Base-by-base conservation (phyloP, 1,139 yeast species). In the Diutina sp. region DNA sequence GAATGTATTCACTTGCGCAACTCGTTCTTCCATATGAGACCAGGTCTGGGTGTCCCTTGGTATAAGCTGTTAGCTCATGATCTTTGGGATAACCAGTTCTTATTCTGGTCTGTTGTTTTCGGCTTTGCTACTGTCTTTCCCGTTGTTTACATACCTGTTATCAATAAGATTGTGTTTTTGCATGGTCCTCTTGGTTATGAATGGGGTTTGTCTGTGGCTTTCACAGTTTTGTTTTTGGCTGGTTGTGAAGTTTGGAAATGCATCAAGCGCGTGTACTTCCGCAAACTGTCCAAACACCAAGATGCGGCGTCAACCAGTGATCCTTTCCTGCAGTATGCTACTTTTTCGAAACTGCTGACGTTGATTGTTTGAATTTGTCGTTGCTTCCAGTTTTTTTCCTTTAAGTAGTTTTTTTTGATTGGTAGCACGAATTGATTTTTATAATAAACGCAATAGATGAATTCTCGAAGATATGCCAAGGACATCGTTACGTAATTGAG, bases 231-330 rank as follows among this genome's bases (percentile, higher is more conserved):
- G n/a, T 50, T 50, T 29, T 9, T 50, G 44, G 44, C 35, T 30
- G 53, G 53, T 8, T 50, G 53, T 50, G 53, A 50, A 32, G 53
- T 16, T 2, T 50, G 53, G 53, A 50, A 50, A 12, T 50, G 53
- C 29, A 16, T 50, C 53, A 50, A 50, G 44, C 21, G 53, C 12
- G 53, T 50, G 16, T 50, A 50, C 29, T 50, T n/a, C 9, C 53
- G 44, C n/a, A 9, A 11, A 16, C 32, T n/a, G 53, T 14, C 29
- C 3, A 21, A 14, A 8, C 32, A 50, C 25, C 16, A 50, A 14
- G 53, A 50, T 7, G 16, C 18, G 44, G 29, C 4, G 46, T 11
- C 41, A 28, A 7, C n/a, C 8, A 50, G 14, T 32, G 53, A 50
- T 16, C 53, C 53, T 11, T 50, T 50, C 44, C 44, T n/a, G 21